Evolutionary conservation across 495 filamentous ascomycete genomes (phyloP), one percentile per base, ranked within the genome.

Genomic region (Aspergillus cavernicola): DNA sequence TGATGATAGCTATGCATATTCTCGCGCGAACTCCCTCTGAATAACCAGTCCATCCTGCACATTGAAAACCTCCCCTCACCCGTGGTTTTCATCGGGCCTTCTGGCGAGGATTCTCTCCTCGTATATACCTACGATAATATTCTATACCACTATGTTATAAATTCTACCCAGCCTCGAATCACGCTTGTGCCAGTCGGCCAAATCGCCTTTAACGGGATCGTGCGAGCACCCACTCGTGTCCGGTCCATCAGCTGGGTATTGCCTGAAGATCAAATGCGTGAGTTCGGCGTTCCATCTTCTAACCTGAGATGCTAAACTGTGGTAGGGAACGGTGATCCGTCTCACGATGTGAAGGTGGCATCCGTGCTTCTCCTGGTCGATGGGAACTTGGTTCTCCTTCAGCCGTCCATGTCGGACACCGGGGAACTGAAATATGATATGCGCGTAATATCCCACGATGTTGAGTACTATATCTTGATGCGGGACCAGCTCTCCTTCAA

Each of bases 121-220:
- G 92, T 96, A 38, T 99, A 97, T 64, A 97, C 95, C 1, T 89
- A 95, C 64, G 91, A 96, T 62, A 99, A 99, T 66, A 82, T 95
- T 20, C 80, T 99, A 12, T 93, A 95, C 56, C 95, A 99, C 60
- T 99, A 88, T 66, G 81, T 97, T 51, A 90, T 98, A 50, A 83
- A 75, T 44, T 82, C 87, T 0, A 75, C 81, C 12, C 75, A 79
- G n/a, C 74, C 81, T 6, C 82, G 83, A 26, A 80, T 96, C n/a
- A 82, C 80, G 40, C 79, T 97, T 22, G 80, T 95, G 15, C 88
- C 92, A 58, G 92, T 97, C 22, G 93, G 95, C 13, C 95, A 97
- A 64, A 97, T 97, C 52, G 90, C 90, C 20, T 91, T 99, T 58
- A 85, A 97, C 67, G 95, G 95, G 28, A 96, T 99, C 59, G 92